Conservation (phyloP, 192 early-diverging fungal genomes). For the Diversispora epigaea region DNA sequence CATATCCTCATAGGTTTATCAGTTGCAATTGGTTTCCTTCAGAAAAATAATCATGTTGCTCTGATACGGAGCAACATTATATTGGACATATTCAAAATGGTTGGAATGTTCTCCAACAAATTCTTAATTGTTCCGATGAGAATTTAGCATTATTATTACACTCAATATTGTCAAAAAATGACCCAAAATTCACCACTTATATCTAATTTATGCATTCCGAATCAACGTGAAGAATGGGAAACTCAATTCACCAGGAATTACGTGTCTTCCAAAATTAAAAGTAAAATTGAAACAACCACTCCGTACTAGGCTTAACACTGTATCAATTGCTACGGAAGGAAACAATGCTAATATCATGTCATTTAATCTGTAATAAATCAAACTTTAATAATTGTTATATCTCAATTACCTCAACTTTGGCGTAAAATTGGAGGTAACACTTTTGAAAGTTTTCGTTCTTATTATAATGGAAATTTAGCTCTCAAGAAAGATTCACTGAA, state of each 20-base stretch:
- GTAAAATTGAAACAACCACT: neutral
- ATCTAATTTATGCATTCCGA: neutral
- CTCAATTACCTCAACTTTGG: slow-evolving; percentile 23
- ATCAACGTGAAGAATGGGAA: slow-evolving; percentile 21
- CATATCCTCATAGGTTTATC: slow-evolving; percentile 7
- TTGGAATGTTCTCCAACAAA: slow-evolving; percentile 5
- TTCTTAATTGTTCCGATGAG: slow-evolving; percentile 10
- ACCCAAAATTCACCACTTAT: neutral
- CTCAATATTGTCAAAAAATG: neutral
- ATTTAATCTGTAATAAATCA: slow-evolving; percentile 18
- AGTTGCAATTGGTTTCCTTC: neutral
- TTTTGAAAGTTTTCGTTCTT: slow-evolving; percentile 7
- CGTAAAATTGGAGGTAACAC: slow-evolving; percentile 8
- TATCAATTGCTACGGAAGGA: too few relatives aligned
- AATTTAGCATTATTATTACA: slow-evolving; percentile 21
- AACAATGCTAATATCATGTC: neutral
- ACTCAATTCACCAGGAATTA: neutral
- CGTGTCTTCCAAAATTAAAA: neutral
- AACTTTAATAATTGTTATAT: neutral
- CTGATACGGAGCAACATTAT: neutral
- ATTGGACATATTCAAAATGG: slow-evolving; percentile 21
- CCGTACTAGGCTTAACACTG: neutral
- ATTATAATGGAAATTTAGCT: neutral
- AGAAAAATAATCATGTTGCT: neutral
- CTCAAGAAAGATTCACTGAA: neutral